Conservation (phyloP, 495 filamentous ascomycete genomes). For the Hypoxylon rickii region DNA sequence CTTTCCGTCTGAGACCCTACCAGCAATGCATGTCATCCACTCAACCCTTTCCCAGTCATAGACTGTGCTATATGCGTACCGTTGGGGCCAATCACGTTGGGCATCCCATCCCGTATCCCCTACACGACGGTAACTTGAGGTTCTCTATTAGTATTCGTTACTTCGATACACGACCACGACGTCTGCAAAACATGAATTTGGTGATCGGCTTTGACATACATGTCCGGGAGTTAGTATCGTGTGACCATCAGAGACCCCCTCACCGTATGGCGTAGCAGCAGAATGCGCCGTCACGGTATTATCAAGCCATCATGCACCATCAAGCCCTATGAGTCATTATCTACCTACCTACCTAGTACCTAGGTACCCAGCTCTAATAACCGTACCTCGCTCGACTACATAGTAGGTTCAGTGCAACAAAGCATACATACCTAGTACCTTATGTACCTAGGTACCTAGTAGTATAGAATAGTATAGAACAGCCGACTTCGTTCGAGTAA, state of each 20-base stretch:
- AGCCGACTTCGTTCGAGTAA: too few species aligned
- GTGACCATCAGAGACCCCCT: neutral
- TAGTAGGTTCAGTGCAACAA: constrained; percentile 19
- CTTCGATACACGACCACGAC: neutral
- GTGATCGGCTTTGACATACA: constrained; percentile 5
- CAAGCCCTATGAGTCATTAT: constrained; percentile 21
- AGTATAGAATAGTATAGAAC: too few species aligned
- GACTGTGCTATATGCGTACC: neutral
- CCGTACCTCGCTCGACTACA: constrained; percentile 17
- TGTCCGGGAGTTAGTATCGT: constrained; percentile 4
- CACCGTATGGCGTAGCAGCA: neutral
- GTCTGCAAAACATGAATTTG: neutral
- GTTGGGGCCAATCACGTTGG: neutral
- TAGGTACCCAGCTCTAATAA: constrained; percentile 5
- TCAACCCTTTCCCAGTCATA: too few species aligned
- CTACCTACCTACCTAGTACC: too few species aligned
- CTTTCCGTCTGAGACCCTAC: constrained; percentile 13
- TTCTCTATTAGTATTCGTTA: too few species aligned
- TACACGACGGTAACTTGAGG: too few species aligned
- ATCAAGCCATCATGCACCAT: constrained; percentile 22
- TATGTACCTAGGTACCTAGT: too few species aligned
- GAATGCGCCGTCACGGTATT: constrained; percentile 15
- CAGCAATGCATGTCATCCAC: constrained; percentile 28
- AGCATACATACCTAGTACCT: too few species aligned
- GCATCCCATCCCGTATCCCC: too few species aligned